Evolutionary conservation across 352 stramenopile species (phyloP).

Genomic region (Pythium grandisporangium): DNA sequence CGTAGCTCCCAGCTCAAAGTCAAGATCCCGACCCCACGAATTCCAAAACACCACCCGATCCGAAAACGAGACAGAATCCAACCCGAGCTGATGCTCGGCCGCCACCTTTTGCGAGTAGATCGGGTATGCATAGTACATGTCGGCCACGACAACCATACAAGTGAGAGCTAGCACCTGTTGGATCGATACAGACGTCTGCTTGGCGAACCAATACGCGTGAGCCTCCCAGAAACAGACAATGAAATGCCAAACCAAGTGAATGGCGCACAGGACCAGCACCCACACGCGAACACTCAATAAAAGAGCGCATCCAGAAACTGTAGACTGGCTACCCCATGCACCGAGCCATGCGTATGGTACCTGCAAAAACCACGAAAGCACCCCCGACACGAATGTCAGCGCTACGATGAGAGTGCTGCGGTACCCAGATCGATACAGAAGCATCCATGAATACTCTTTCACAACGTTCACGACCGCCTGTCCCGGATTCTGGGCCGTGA

Average conservation of each 20-base stretch:
- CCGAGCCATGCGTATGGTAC: slow-evolving; percentile 40
- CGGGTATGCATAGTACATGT: too few species aligned
- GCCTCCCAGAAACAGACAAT: slow-evolving; percentile 20
- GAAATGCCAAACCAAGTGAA: slow-evolving; percentile 27
- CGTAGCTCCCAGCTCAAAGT: slow-evolving; percentile 19
- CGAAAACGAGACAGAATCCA: too few species aligned
- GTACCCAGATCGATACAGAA: slow-evolving; percentile 47
- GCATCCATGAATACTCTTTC: slow-evolving; percentile 23
- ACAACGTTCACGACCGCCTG: slow-evolving; percentile 3
- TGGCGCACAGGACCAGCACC: slow-evolving; percentile 31
- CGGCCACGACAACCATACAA: too few species aligned
- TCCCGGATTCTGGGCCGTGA: slow-evolving; percentile 14
- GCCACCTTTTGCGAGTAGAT: too few species aligned
- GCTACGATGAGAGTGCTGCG: slow-evolving; percentile 23
- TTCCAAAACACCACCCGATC: too few species aligned
- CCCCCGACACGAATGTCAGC: slow-evolving; percentile 28
- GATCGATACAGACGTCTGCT: slow-evolving; percentile 27
- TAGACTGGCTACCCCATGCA: slow-evolving; percentile 17
- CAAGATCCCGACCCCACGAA: too few species aligned
- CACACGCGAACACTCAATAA: slow-evolving; percentile 30
- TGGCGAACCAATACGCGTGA: slow-evolving; percentile 28
- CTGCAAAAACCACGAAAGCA: slow-evolving; percentile 41
- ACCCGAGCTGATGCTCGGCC: too few species aligned
- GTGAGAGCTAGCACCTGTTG: too few species aligned
- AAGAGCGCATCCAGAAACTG: slow-evolving; percentile 13